A percentile compares a stretch with the other conserved stretches of the same genome.
Evolutionary conservation across 177 flowering plant genomes (phyloP).

Genomic region (Vitis hybrid): DNA sequence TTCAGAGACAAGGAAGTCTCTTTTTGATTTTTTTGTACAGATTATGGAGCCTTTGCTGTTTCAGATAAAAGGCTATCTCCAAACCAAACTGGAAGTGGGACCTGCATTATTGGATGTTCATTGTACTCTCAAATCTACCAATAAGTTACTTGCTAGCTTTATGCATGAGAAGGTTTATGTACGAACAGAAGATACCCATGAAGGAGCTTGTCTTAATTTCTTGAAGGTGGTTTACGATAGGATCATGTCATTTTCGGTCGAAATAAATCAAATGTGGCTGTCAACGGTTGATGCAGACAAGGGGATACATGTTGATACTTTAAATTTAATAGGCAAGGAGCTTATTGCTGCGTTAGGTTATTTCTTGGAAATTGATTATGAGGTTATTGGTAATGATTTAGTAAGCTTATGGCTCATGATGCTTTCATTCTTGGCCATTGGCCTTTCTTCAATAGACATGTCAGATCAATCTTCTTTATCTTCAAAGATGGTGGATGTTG

Average conservation of each 20-base stretch:
- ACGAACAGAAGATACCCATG: constrained; percentile 68
- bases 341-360: constrained; percentile 44
- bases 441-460: constrained; percentile 23
- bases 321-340: constrained; percentile 49
- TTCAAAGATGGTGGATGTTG: constrained; percentile 43
- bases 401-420: constrained; percentile 64
- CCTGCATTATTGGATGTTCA: constrained; percentile 31
- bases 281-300: constrained; percentile 20
- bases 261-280: constrained; percentile 25
- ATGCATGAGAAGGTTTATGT: constrained; percentile 54
- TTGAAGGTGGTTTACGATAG: constrained; percentile 46
- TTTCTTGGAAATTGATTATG: constrained; percentile 76
- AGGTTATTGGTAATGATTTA: constrained; percentile 65
- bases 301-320: constrained; percentile 11
- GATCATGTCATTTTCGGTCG: constrained; percentile 38
- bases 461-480: constrained; percentile 25
- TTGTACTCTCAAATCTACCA: constrained; percentile 45
- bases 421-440: constrained; percentile 44
- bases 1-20: constrained; percentile 51
- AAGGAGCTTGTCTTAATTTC: constrained; percentile 60
- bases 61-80: constrained; percentile 31
- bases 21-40: constrained; percentile 71
- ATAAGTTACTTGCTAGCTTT: constrained; percentile 49
- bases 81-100: constrained; percentile 27
- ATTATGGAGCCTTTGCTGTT: constrained; percentile 64